These are phyloP conservation scores for Hypoxylon sp. DNA, from an alignment of 2,329 filamentous ascomycete species.

Conservation along the genomic window DNA sequence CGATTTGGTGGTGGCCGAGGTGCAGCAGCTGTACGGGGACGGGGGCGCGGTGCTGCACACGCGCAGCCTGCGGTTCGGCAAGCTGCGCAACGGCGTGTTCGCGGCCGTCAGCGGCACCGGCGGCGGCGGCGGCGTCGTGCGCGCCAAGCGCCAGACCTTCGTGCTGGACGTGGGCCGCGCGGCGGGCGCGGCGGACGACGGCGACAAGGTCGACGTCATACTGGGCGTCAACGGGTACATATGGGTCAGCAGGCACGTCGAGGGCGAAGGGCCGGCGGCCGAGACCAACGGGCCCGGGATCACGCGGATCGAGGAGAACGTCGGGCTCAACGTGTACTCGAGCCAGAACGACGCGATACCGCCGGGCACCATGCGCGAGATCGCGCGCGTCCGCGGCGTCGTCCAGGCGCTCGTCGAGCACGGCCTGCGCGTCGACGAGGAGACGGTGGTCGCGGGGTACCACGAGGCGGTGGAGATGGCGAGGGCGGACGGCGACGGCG, in stretches of 20 bases:
- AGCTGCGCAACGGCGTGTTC: conserved; percentile 93
- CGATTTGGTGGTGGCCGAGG: conserved; percentile 92
- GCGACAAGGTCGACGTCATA: conserved; percentile 82
- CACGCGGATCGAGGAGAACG: conserved; percentile 87
- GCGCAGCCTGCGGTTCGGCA: conserved; percentile 90
- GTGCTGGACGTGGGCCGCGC: conserved; percentile 69
- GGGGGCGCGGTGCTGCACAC: conserved; percentile 91
- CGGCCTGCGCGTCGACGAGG: conserved; percentile 88
- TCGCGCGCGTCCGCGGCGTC: conserved; percentile 83
- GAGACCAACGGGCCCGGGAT: conserved; percentile 69
- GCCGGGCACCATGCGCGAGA: conserved; percentile 83
- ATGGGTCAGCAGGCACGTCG: conserved; percentile 89
- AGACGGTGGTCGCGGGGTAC: conserved; percentile 85
- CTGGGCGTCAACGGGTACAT: conserved; percentile 97
- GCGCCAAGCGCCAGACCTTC: conserved; percentile 88
- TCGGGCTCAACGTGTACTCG: conserved; percentile 88
- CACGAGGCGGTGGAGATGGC: conserved; percentile 82
- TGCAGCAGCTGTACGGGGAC: conserved; percentile 88
- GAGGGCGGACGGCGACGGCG: conserved; percentile 65
- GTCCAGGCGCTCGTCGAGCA: conserved; percentile 86
- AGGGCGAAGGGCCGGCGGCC: conserved; percentile 62
- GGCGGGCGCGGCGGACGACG: conserved; percentile 54
- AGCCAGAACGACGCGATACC: conserved; percentile 92
- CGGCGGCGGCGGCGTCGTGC: conserved; percentile 86
- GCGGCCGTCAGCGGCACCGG: conserved; percentile 83